Evolutionary conservation across 108 stramenopile genomes (phyloP), one percentile per base, ranked within the genome.

Genomic region (Nitzschia palea): DNA sequence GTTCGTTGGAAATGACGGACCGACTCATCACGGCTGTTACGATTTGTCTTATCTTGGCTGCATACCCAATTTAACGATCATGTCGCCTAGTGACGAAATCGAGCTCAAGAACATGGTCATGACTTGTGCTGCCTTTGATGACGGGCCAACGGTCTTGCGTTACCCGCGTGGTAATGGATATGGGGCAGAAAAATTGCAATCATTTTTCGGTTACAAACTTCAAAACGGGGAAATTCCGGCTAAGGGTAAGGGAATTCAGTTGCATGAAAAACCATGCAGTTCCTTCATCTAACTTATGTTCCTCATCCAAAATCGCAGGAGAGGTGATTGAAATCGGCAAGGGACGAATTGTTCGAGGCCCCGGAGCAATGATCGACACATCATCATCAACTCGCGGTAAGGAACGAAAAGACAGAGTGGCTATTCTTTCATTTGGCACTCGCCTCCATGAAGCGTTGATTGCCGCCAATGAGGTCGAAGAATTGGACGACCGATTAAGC

Each of bases 1-100:
- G 25, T 83, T 98, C 32, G 97, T 98, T 8, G 97, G 97, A 45
- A 98, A 98, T 65, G 97, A 97, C 72, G 97, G 97, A 14, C 96
- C 97, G 6, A 98, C 97, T 2, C 97, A 98, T 74, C 97, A 98
- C 69, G 97, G 95, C 17, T 88, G 91, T 60, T 97, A 92, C 78
- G 96, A 97, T 74, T 78, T 97, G 51, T 76, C 89, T 25, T 98
- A 98, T 76, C 33, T 97, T 33, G 97, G 96, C 27, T 93, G 94
- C 69, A 90, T 98, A 52, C 97, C 97, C 43, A 88, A 95, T 62
- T 80, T 98, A 47, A 95, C 86, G 61, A 97, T 98, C 65, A 97
- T 97, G 96, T 86, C 94, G 33, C 97, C 97, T 37, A 84, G 86
- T 44, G 96, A 98, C 60, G 97, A 98, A 67, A 80, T 97, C 25